Conservation (phyloP, 1,284 basidiomycete genomes). For the Cryptococcus wingfieldii region DNA sequence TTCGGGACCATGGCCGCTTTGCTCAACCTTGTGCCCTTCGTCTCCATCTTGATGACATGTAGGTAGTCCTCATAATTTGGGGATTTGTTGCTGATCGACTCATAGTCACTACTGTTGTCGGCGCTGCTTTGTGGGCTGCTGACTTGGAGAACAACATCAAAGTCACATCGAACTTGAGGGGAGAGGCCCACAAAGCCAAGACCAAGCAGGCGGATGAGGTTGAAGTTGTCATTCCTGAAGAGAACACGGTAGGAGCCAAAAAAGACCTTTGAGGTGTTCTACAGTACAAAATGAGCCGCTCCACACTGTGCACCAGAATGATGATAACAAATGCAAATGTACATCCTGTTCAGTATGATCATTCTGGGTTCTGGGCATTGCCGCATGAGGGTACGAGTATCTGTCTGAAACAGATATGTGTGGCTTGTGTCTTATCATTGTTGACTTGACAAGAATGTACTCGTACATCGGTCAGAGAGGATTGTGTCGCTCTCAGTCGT, state of each 20-base stretch:
- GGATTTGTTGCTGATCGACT: not conserved
- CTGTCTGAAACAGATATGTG: too few species aligned
- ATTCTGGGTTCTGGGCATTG: too few species aligned
- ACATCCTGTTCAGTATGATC: too few species aligned
- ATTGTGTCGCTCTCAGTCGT: too few species aligned
- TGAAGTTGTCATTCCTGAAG: not conserved
- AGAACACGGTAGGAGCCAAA: not conserved
- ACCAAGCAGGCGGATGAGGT: not conserved
- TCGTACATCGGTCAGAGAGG: too few species aligned
- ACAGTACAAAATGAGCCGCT: not conserved
- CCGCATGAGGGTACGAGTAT: too few species aligned
- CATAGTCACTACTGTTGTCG: conserved; percentile 52
- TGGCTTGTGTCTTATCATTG: too few species aligned
- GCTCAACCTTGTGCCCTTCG: conserved; percentile 61
- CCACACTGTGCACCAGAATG: too few species aligned
- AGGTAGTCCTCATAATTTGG: conserved; percentile 27
- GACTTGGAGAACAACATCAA: conserved; percentile 44
- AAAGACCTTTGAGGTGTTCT: not conserved
- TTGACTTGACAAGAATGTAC: too few species aligned
- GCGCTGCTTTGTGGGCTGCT: conserved; percentile 68
- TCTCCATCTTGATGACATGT: conserved; percentile 55
- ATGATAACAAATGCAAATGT: too few species aligned
- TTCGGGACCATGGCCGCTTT: conserved; percentile 61
- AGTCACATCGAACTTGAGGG: not conserved
- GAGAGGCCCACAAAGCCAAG: not conserved